Conservation (phyloP, 495 filamentous ascomycete genomes). For the Neurospora hispaniola region DNA sequence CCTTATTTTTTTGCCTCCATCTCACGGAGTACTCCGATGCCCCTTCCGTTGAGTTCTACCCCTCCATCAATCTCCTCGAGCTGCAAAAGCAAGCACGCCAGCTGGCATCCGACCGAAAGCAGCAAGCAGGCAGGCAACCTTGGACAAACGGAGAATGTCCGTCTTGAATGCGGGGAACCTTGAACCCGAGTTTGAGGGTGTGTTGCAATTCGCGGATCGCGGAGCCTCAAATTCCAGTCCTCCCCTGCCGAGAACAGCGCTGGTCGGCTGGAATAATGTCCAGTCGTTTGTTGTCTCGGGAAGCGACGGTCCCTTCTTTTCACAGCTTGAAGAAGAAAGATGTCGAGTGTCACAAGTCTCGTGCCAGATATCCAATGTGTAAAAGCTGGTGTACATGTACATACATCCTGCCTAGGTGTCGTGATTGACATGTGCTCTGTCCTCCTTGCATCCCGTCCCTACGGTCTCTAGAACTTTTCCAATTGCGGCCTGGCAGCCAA, state of each 20-base stretch:
- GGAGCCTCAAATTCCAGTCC: constrained; percentile 14
- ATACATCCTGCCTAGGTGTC: too few relatives aligned
- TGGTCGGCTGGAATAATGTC: neutral
- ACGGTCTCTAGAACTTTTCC: too few relatives aligned
- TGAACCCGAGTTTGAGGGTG: neutral
- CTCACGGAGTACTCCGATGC: neutral
- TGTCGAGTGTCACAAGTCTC: neutral
- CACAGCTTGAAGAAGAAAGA: neutral
- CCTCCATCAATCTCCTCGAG: neutral
- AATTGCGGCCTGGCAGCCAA: neutral
- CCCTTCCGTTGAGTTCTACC: neutral
- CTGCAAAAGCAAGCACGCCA: neutral
- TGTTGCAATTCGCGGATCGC: constrained; percentile 3
- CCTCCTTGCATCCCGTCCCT: neutral
- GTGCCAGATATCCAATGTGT: neutral
- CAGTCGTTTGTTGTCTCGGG: neutral
- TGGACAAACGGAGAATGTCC: neutral
- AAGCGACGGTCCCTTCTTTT: neutral
- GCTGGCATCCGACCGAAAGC: neutral
- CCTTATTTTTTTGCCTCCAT: neutral
- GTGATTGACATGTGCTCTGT: neutral
- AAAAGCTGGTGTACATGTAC: too few relatives aligned
- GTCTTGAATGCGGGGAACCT: neutral
- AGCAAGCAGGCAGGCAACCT: neutral
- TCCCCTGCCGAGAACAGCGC: constrained; percentile 1